Base-by-base conservation (phyloP, 129 eudicot genomes). In the Centrapalus pauciflorus region DNA sequence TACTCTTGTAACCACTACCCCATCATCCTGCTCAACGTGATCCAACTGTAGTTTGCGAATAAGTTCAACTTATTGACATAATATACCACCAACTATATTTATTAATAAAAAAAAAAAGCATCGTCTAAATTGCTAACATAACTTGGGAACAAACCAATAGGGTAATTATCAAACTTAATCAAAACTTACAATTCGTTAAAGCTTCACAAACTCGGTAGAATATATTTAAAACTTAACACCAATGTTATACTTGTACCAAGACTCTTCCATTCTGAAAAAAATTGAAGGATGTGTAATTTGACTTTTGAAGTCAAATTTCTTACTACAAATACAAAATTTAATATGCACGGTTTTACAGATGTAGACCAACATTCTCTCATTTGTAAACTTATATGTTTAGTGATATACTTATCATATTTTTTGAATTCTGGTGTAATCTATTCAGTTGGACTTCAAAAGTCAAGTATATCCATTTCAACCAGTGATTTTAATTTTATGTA, bases 1-100 rank as follows among this genome's bases (percentile, higher is more conserved):
- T 26, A 68, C 68, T 58, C 81, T 74, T 49, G 74, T 75, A 41
- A 72, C 81, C 81, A 81, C 79, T 26, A 69, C 84, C 50, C 86
- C 84, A 60, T 79, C 73, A 45, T 70, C 81, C 68, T 70, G 69
- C 17, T 64, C 74, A 75, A 63, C 13, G 66, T 5, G 20, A 34
- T 80, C 72, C 41, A 29, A 55, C 12, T 40, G 35, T 14, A 69
- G 29, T 26, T 52, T 69, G 29, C 9, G 28, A 27, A 21, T 34
- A 52, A 67, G 63, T 52, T 63, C 35, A 41, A 41, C 0, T 24
- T 10, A 25, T 2, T 19, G 11, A 14, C 27, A 46, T 37, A 12
- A 23, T 19, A 14, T 8, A 24, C 0, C 71, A 19, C 20, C 49
- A 19, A 17, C 16, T 17, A 17, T 24, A 48, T 14, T 11, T 14